Conservation (phyloP, 2,329 filamentous ascomycete genomes). For the Immersiporthe knoxdaviesiana region DNA sequence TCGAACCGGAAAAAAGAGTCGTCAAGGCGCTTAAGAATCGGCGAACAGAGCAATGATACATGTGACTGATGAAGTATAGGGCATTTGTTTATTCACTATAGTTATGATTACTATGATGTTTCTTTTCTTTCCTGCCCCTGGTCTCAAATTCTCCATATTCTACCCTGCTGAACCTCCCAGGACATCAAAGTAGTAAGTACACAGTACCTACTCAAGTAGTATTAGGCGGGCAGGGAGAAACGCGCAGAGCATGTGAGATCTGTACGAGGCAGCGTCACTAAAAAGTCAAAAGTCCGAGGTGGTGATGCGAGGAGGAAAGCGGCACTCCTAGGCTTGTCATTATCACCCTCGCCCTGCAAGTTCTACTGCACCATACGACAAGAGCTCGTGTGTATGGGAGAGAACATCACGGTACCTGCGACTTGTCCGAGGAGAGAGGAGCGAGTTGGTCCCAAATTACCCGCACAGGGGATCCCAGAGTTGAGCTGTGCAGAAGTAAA, state of each 20-base stretch:
- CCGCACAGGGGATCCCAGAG: not conserved
- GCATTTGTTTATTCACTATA: not conserved
- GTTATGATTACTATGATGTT: not conserved
- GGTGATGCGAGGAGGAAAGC: not conserved
- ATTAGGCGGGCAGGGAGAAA: too few relatives aligned
- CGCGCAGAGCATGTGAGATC: not conserved
- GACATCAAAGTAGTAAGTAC: too few relatives aligned
- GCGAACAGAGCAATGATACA: not conserved
- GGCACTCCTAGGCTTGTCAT: not conserved
- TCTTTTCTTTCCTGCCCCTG: too few relatives aligned
- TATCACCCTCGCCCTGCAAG: too few relatives aligned
- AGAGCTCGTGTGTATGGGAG: too few relatives aligned
- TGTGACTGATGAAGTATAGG: not conserved
- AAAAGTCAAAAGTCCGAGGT: not conserved
- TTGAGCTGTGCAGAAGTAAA: too few relatives aligned
- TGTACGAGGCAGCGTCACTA: not conserved
- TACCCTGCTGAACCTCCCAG: too few relatives aligned
- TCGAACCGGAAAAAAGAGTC: not conserved
- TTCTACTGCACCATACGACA: too few relatives aligned
- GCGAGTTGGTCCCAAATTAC: not conserved
- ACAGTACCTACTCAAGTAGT: too few relatives aligned
- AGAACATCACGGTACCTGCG: too few relatives aligned
- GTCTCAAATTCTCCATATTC: too few relatives aligned
- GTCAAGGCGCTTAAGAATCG: not conserved
- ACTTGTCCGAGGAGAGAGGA: too few relatives aligned